phyloP scores from a whole-genome alignment of 257 asterid species.

The Nicotiana noctiflora region DNA sequence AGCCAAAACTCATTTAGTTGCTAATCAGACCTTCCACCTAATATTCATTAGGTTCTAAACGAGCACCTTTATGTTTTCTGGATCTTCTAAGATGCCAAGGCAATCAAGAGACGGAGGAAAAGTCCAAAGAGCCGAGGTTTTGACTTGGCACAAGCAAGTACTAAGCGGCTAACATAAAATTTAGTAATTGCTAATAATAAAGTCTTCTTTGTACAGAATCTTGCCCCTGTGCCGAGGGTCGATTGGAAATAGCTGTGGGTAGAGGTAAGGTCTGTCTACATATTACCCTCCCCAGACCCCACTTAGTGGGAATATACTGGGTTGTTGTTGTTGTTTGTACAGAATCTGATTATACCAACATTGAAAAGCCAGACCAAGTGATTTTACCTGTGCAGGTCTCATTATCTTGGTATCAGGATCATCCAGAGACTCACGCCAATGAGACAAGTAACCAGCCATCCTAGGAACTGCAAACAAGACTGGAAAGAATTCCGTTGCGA shows the following conservation, averaged over 20 bases:
- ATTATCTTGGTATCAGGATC: constrained; percentile 95
- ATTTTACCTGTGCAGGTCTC: constrained; percentile 89
- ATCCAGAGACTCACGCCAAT: constrained; percentile 95
- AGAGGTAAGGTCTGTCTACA: too few species aligned
- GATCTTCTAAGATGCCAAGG: background rate
- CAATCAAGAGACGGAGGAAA: background rate
- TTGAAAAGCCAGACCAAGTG: background rate
- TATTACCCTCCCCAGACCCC: too few species aligned
- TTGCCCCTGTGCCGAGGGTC: too few species aligned
- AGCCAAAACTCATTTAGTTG: background rate
- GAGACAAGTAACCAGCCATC: constrained; percentile 98
- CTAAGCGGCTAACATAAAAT: background rate
- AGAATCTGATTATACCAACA: background rate
- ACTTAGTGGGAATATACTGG: too few species aligned
- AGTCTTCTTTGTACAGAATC: background rate
- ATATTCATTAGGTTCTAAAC: background rate
- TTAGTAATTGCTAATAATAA: background rate
- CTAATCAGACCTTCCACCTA: background rate
- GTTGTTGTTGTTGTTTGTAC: too few species aligned
- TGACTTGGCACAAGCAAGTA: background rate
- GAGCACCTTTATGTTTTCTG: background rate
- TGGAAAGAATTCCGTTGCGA: constrained; percentile 94
- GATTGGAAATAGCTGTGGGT: too few species aligned
- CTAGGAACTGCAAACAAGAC: constrained; percentile 93
- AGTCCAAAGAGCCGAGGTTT: background rate